A percentile compares a stretch with the other conserved stretches of the same genome.
Evolutionary conservation across 495 filamentous ascomycete species (phyloP).

Genomic region (Hypoxylon rickii): DNA sequence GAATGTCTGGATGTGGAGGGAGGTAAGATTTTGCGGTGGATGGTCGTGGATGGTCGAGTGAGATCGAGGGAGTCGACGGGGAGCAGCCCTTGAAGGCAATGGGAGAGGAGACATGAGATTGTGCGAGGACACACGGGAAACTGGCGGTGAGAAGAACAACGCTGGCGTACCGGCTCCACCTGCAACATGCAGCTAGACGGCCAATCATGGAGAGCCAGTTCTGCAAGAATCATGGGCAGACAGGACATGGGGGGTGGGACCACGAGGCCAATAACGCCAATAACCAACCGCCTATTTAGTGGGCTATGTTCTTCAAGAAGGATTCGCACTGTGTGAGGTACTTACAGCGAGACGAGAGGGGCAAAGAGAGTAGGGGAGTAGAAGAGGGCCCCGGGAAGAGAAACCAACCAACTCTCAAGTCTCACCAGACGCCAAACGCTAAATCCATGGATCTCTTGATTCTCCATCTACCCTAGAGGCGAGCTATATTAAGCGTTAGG

Average conservation of each 20-base stretch:
- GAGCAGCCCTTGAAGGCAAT: constrained; percentile 39
- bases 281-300: constrained; percentile 27
- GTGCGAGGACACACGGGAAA: constrained; percentile 43
- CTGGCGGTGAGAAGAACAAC: constrained; percentile 44
- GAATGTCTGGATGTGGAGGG: constrained; percentile 38
- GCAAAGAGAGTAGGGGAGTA: too few species aligned
- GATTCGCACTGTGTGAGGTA: constrained; percentile 30
- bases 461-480: too few species aligned
- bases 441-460: too few species aligned
- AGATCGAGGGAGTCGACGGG: constrained; percentile 42
- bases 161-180: constrained; percentile 44
- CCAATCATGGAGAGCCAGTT: constrained; percentile 37
- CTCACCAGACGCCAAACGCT: too few species aligned
- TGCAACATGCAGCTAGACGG: constrained; percentile 37
- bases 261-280: constrained; percentile 40
- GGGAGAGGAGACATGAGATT: constrained; percentile 36
- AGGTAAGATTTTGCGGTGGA: constrained; percentile 42
- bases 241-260: constrained; percentile 28
- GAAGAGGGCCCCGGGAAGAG: too few species aligned
- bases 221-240: constrained; percentile 37
- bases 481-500: too few species aligned
- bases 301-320: background rate
- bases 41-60: constrained; percentile 43
- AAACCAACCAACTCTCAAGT: too few species aligned
- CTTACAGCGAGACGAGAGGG: constrained; percentile 6